Evolutionary conservation across 306 rosid genomes (phyloP).

Genomic region (Acacia crassicarpa): DNA sequence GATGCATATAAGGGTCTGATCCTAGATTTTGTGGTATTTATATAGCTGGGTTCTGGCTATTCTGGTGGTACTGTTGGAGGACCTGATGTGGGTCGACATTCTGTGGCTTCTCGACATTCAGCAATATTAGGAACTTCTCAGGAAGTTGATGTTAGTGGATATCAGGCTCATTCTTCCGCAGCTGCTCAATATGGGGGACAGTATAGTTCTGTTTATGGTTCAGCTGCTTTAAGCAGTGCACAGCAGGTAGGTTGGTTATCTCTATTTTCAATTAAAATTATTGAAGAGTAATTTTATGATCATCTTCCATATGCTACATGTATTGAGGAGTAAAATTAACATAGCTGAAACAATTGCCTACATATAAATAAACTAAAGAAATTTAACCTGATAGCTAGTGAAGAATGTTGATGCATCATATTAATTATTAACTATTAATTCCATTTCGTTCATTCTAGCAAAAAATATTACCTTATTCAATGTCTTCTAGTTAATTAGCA

Average conservation of each 20-base stretch:
- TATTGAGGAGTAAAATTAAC: background rate
- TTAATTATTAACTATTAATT: background rate
- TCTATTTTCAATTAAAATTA: background rate
- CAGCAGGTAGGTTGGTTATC: constrained; percentile 58
- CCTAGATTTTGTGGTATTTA: constrained; percentile 20
- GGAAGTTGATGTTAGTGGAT: constrained; percentile 72
- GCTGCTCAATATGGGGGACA: constrained; percentile 86
- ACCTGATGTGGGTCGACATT: constrained; percentile 69
- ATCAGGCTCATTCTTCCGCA: constrained; percentile 67
- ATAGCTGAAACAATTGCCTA: background rate
- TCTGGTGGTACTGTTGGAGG: constrained; percentile 82
- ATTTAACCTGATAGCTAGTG: background rate
- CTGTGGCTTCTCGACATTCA: constrained; percentile 78
- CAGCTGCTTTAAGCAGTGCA: constrained; percentile 66
- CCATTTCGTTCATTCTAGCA: background rate
- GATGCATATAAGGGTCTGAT: constrained; percentile 5
- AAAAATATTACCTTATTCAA: background rate
- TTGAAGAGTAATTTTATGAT: background rate
- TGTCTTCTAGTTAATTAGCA: background rate
- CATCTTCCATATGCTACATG: background rate
- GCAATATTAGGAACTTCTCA: constrained; percentile 69
- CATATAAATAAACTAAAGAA: background rate
- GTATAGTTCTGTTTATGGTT: constrained; percentile 84
- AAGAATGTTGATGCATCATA: background rate
- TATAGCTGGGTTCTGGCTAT: constrained; percentile 69